Evolutionary conservation across 1,284 basidiomycete genomes (phyloP).

Genomic region (Butyriboletus appendiculatus): DNA sequence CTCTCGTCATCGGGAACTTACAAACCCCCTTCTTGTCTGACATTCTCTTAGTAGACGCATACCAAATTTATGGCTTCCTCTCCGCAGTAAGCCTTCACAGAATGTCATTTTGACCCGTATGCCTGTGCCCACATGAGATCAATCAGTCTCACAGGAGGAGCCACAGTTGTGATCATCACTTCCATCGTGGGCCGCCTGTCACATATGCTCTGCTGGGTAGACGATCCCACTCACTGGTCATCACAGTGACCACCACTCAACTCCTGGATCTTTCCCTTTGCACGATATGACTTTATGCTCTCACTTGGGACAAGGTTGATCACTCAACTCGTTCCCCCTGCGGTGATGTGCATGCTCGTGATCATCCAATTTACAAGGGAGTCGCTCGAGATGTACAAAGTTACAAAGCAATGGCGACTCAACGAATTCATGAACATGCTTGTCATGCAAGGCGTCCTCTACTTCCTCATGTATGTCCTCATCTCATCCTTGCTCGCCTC

Average conservation of each 20-base stretch:
- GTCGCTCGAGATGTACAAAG: slow-evolving; percentile 3
- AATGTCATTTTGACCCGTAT: not conserved
- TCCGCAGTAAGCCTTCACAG: not conserved
- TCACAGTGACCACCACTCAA: not conserved
- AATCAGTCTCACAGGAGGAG: not conserved
- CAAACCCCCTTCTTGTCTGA: no score
- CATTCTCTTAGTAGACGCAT: not conserved
- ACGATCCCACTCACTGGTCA: not conserved
- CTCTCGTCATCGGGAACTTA: no score
- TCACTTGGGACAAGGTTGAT: not conserved
- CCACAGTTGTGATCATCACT: slow-evolving; percentile 1
- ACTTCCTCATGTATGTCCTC: slow-evolving; percentile 13
- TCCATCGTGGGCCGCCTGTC: no score
- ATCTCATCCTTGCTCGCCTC: not conserved
- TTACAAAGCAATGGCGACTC: slow-evolving; percentile 13
- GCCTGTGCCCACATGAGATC: not conserved
- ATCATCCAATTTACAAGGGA: slow-evolving; percentile 5
- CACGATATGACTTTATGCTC: fast-evolving
- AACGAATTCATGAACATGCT: slow-evolving; percentile 7
- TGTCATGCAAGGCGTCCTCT: slow-evolving; percentile 9
- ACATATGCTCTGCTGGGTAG: not conserved
- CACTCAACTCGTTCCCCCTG: slow-evolving; percentile 1
- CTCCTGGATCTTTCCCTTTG: slow-evolving; percentile 2
- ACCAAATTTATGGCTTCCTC: not conserved
- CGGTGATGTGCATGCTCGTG: slow-evolving; percentile 3